Evolutionary conservation across 306 rosid species (phyloP).

Genomic region (Neltuma alba): DNA sequence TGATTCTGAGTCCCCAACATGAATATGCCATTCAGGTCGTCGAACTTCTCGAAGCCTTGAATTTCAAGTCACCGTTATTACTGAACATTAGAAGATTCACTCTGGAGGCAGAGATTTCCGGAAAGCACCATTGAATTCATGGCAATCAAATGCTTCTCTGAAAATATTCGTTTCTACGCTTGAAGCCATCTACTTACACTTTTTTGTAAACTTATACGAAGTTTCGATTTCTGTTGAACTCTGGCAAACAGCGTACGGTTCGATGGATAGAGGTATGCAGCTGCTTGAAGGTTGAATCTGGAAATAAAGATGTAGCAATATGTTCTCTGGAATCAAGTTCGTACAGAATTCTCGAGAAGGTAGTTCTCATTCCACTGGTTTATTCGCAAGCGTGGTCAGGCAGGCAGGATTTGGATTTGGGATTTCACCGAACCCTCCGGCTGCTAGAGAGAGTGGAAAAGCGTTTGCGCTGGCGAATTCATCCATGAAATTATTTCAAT

Average conservation of each 20-base stretch:
- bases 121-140: neutral
- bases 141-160: neutral
- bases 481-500: neutral
- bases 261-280: slow-evolving; percentile 45
- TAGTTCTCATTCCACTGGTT: neutral
- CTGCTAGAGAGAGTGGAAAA: neutral
- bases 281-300: slow-evolving; percentile 22
- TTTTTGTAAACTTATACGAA: neutral
- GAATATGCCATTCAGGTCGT: slow-evolving; percentile 2
- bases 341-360: slow-evolving; percentile 3
- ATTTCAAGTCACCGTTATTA: neutral
- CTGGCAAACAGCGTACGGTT: neutral
- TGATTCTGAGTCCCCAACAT: neutral
- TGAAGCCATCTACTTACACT: neutral
- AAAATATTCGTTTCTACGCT: neutral
- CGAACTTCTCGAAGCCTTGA: slow-evolving; percentile 10
- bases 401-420: slow-evolving; percentile 6
- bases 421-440: neutral
- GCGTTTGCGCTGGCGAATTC: neutral
- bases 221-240: neutral
- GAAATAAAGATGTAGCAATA: slow-evolving; percentile 38
- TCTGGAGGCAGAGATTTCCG: neutral
- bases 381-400: slow-evolving; percentile 9
- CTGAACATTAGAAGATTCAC: neutral
- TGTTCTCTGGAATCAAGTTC: slow-evolving; percentile 48